Base-by-base conservation (phyloP, 257 asterid species). In the Ajuga chamaepitys region DNA sequence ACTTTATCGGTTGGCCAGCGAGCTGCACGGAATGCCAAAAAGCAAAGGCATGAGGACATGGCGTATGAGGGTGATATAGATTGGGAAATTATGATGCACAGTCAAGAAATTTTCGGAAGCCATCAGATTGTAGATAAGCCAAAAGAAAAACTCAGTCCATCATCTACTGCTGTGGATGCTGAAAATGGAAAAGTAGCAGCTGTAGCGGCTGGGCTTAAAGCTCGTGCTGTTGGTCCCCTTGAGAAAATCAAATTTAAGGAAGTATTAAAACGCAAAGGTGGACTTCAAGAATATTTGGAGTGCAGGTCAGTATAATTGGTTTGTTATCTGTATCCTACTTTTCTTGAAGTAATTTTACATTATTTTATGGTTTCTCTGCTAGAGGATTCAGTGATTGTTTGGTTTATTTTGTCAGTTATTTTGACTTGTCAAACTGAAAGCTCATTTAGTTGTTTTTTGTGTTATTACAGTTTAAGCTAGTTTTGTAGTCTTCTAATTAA, bases 11-110 rank as follows among this genome's bases (percentile, higher is more conserved):
- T 76, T 58, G 80, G 81, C 70, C 96, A 82, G 78, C 88, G 99
- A 63, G 85, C 77, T 70, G 77, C 67, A 28, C 88, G 99, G 56
- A 85, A 75, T 75, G 58, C 82, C 54, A 94, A 74, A 74, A 94
- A 82, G 73, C 91, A 86, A 14, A 83, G 95, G 83, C 91, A 88
- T 50, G 86, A 85, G 41, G 99, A 94, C 82, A 94, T 94, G 99
- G 89, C 99, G 35, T 94, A 94, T 66, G 99, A 90, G 81, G 99
- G 98, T 38, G 99, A 94, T 82, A 81, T 82, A 66, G 99, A 85
- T 75, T 94, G 99, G 99, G 97, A 86, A 10, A 74, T 82, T 68
- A 73, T 90, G 74, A 80, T 81, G 71, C 93, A 86, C 16, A 87
- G 83, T 51, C 98, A 84, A 68, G 98, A 82, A 67, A 78, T 87